Base-by-base conservation (phyloP, 345 rosid genomes). In the Syzygium jambos region DNA sequence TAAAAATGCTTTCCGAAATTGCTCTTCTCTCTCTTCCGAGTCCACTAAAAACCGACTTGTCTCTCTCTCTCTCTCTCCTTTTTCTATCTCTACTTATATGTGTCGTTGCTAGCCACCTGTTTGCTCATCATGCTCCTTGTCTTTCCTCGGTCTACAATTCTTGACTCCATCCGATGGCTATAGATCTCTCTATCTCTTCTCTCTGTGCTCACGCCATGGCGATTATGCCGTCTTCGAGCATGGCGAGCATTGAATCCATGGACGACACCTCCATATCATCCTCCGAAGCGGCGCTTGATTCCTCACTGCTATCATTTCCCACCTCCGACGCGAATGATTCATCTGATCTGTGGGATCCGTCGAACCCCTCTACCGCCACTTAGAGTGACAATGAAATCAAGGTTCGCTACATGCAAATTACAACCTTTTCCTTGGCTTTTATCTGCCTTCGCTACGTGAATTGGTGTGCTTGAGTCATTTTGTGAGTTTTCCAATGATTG, bases 291-390 rank as follows among this genome's bases (percentile, higher is more conserved):
- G 22, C 56, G 19, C 56, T 8, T 7, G 22, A 53, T 53, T 21
- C 56, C 22, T 53, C 56, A 2, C 10, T 1, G 13, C 52, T 4
- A 13, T 51, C 52, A 1, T 11, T 13, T 51, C 52, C 52, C 12
- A 13, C 13, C 53, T 52, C 16, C 53, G 17, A 14, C 17, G 5
- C 6, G 53, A 52, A 52, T 13, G 53, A 14, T 13, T 59, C 9
- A 41, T 41, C 22, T 9, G 12, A 30, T 68, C 0, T 8, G 11
- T 3, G 0, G 0, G 78, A 34, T 34, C 23, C 6, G 12, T 17
- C 46, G 0, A 34, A 9, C 46, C 17, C 78, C 2, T 65, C 43
- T 65, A 22, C 78, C 0, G 21, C 30, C 22, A 7, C 43, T 15
- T 11, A 7, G 6, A 30, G 43, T 21, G 41, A 65, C 8, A 5